Evolutionary conservation across 768 basidiomycete species (phyloP), one percentile per base, ranked within the genome.

Genomic region (Leccinum truebloodii): DNA sequence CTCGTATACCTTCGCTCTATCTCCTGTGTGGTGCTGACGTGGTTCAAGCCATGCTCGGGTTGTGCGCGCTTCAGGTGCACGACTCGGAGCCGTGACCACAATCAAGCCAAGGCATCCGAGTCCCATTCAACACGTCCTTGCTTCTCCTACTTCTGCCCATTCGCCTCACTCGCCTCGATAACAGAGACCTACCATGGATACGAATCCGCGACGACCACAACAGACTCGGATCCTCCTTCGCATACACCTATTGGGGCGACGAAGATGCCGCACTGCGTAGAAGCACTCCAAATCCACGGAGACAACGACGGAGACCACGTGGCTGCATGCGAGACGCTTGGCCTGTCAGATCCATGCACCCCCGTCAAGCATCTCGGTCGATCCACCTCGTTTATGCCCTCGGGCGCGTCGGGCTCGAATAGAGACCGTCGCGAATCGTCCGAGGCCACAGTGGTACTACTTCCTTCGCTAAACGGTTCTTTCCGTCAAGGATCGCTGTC

Each of bases 141-240:
- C 51, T 18, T 6, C 52, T 8, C 56, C 59, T 46, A 53, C 52
- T 12, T 55, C 59, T 32, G 18, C 37, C 0, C 59, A 39, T 39
- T 41, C 61, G 6, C 7, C 46, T 13, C 63, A 58, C 1, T 62
- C 59, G 8, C 39, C 37, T 50, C 57, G 26, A 8, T 65, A 28
- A 58, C 58, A 0, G 69, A 70, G 61, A 66, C 58, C 2, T 65
- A 67, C 46, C 62, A 69, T 39, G 70, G 60, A n/a, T 70, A 71
- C n/a, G 70, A 71, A 37, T 70, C 63, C 5, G 59, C 69, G 9
- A 70, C 69, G 20, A 72, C 69, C 1, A 72, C 70, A 1, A 70
- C 69, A 6, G 68, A 70, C 59, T 71, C 69, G 6, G 69, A 70
- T 59, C 69, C 70, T 59, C 62, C 59, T 16, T 70, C 70, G 9